Evolutionary conservation across 768 basidiomycete species (phyloP).

Genomic region (Termitomyces sp.): DNA sequence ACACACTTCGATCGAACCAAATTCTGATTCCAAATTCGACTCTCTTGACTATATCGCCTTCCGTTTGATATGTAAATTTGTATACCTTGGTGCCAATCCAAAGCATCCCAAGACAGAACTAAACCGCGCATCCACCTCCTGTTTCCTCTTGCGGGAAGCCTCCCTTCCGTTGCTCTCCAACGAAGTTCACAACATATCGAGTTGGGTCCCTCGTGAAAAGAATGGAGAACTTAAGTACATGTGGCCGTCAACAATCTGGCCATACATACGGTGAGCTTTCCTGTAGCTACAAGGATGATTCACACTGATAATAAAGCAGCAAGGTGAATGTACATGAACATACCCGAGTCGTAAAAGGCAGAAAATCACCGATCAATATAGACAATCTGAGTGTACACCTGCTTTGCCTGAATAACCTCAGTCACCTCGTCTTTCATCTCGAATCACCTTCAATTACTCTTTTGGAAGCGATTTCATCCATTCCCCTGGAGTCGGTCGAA

Average conservation of each 20-base stretch:
- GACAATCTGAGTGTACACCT: background rate
- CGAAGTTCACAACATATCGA: no score
- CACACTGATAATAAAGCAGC: background rate
- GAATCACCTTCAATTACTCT: background rate
- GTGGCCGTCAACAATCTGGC: background rate
- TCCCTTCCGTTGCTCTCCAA: background rate
- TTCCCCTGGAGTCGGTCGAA: background rate
- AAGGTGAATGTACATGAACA: background rate
- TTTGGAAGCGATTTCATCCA: background rate
- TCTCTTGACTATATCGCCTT: background rate
- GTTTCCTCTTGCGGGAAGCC: background rate
- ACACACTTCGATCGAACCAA: background rate
- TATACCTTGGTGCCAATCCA: background rate
- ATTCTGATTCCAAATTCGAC: background rate
- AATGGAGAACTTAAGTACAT: no score
- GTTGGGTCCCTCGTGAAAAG: no score
- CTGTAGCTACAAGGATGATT: no score
- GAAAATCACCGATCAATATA: background rate
- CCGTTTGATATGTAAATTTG: background rate
- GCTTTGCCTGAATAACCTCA: background rate
- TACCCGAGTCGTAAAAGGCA: background rate
- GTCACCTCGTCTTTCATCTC: background rate
- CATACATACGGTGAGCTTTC: background rate
- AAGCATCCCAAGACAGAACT: no score
- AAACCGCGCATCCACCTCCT: background rate